Evolutionary conservation across 2,329 filamentous ascomycete species (phyloP).

Genomic region (Colletotrichum australisinense): DNA sequence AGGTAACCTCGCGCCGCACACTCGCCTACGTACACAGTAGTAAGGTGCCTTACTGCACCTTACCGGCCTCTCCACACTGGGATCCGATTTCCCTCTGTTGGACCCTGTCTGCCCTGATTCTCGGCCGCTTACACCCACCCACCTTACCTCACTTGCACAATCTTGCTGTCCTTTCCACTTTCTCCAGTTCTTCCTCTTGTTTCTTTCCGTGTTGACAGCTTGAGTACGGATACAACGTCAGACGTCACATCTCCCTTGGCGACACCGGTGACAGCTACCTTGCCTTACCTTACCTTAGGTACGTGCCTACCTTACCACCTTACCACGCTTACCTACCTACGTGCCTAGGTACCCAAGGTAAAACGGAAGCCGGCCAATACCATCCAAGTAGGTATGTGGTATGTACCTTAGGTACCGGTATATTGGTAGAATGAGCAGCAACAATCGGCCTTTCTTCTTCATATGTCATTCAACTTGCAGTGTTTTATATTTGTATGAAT

Average conservation of each 20-base stretch:
- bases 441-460: background rate
- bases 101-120: constrained; percentile 29
- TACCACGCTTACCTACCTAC: background rate
- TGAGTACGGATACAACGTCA: background rate
- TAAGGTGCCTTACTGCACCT: background rate
- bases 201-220: background rate
- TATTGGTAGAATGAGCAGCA: too few relatives aligned
- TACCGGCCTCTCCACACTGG: background rate
- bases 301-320: background rate
- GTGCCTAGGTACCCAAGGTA: background rate
- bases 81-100: constrained; percentile 12
- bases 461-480: background rate
- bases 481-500: background rate
- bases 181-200: background rate
- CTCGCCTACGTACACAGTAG: background rate
- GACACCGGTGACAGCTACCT: background rate
- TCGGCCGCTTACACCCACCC: background rate
- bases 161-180: background rate
- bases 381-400: background rate
- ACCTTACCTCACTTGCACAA: background rate
- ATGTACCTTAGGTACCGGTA: too few relatives aligned
- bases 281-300: background rate
- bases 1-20: background rate
- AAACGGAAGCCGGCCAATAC: background rate
- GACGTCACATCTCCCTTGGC: constrained; percentile 32